Evolutionary conservation across 139 green algal species (phyloP).

Genomic region (Nannochloris sp.): DNA sequence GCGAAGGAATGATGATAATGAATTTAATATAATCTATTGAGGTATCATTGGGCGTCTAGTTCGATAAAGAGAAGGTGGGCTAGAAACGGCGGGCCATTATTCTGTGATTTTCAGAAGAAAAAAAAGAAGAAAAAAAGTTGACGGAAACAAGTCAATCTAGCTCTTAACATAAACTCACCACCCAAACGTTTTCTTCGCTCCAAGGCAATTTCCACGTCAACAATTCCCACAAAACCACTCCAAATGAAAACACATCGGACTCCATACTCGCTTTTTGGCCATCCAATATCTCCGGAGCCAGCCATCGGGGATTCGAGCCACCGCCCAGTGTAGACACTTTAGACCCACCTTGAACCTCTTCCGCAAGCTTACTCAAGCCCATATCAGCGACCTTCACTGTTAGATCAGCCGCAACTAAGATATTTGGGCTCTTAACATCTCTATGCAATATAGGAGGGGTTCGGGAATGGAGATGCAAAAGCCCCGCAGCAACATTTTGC

Average conservation of each 20-base stretch:
- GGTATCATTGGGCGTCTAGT: no score
- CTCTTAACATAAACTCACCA: no score
- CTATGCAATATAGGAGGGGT: constrained; percentile 72
- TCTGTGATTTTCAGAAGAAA: no score
- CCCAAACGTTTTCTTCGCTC: neutral
- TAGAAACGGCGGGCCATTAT: no score
- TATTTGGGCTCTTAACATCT: constrained; percentile 65
- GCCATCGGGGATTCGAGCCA: constrained; percentile 35
- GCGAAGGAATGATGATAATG: no score
- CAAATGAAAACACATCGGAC: constrained; percentile 45
- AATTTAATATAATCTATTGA: no score
- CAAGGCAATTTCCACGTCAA: constrained; percentile 74
- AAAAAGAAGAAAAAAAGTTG: no score
- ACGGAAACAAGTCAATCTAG: no score
- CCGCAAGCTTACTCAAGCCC: constrained; percentile 27
- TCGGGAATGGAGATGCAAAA: constrained; percentile 79
- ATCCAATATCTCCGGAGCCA: constrained; percentile 37
- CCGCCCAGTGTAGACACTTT: constrained; percentile 13
- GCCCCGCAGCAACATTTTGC: constrained; percentile 28
- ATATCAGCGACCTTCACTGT: constrained; percentile 43
- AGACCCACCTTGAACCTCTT: neutral
- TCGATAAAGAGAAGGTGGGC: no score
- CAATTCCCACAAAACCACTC: constrained; percentile 54
- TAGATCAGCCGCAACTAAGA: constrained; percentile 46
- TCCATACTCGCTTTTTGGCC: constrained; percentile 8